A percentile compares a stretch with the other conserved stretches of the same genome.
phyloP scores from a whole-genome alignment of 192 early-diverging fungal genomes.

The Pecoramyces ruminantium region DNA sequence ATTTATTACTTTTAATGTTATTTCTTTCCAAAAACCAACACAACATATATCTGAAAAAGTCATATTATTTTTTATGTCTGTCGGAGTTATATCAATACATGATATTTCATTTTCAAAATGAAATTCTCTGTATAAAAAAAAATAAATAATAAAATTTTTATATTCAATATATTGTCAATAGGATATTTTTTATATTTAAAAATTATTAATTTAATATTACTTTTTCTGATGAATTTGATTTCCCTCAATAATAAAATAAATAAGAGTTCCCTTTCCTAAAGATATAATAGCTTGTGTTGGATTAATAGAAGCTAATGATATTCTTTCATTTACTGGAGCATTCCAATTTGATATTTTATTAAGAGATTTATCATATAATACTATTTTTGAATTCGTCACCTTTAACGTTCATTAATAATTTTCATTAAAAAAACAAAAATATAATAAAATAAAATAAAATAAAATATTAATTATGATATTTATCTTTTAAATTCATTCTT shows the following conservation, averaged over 20 bases:
- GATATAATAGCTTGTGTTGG: constrained; percentile 35
- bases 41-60: constrained; percentile 20
- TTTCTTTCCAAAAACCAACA: constrained; percentile 59
- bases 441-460: too few relatives aligned
- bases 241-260: constrained; percentile 32
- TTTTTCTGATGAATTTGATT: constrained; percentile 15
- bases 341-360: not conserved
- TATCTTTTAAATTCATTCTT: too few relatives aligned
- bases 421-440: not conserved
- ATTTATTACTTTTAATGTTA: constrained; percentile 35
- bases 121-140: not conserved
- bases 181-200: constrained; percentile 6
- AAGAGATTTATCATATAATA: not conserved
- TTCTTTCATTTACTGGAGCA: constrained; percentile 8
- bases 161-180: constrained; percentile 6
- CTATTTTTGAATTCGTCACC: not conserved
- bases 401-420: not conserved
- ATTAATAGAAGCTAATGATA: constrained; percentile 38
- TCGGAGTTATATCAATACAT: constrained; percentile 48
- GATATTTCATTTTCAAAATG: constrained; percentile 50
- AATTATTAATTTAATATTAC: constrained; percentile 7
- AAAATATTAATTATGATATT: too few relatives aligned
- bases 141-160: too few relatives aligned
- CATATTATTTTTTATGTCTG: constrained; percentile 7
- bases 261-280: constrained; percentile 25